A percentile compares a stretch with the other conserved stretches of the same genome.
Evolutionary conservation across 495 filamentous ascomycete genomes (phyloP).

Genomic region (Friedmanniomyces endolithicus): DNA sequence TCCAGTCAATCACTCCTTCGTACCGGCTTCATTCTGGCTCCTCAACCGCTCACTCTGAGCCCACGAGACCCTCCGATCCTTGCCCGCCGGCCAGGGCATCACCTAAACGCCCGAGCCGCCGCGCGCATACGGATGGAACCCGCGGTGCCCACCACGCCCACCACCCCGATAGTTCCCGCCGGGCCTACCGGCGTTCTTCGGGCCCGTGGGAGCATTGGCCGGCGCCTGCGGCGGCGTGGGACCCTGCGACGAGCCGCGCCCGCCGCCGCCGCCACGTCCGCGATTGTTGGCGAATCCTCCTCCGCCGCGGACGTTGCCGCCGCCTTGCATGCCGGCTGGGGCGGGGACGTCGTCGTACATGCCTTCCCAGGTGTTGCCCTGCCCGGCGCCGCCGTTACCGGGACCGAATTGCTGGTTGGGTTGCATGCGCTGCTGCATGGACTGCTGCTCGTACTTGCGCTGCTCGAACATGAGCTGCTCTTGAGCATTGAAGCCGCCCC

Average conservation of each 20-base stretch:
- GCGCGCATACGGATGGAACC: constrained; percentile 71
- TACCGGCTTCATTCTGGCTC: background rate
- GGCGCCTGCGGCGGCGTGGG: constrained; percentile 56
- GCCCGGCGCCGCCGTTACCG: constrained; percentile 36
- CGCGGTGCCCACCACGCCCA: constrained; percentile 59
- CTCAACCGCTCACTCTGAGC: background rate
- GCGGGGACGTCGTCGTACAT: constrained; percentile 99
- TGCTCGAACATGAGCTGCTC: constrained; percentile 77
- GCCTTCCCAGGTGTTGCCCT: constrained; percentile 80
- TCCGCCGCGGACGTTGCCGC: constrained; percentile 23
- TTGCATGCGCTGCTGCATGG: constrained; percentile 16
- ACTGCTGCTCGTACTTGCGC: constrained; percentile 61
- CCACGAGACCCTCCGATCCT: background rate
- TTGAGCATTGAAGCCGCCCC: constrained; percentile 43
- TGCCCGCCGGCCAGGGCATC: background rate
- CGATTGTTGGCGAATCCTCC: constrained; percentile 2
- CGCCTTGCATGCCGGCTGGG: constrained; percentile 47
- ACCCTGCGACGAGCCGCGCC: constrained; percentile 23
- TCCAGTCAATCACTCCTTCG: background rate
- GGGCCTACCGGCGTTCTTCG: constrained; percentile 87
- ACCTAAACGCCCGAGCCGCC: constrained; percentile 5
- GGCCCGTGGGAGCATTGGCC: constrained; percentile 87
- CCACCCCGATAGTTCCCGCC: constrained; percentile 93
- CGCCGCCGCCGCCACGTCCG: constrained; percentile 30
- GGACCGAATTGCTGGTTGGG: too few relatives aligned